phyloP scores from a whole-genome alignment of 495 filamentous ascomycete species.

The Neurospora pannonica region DNA sequence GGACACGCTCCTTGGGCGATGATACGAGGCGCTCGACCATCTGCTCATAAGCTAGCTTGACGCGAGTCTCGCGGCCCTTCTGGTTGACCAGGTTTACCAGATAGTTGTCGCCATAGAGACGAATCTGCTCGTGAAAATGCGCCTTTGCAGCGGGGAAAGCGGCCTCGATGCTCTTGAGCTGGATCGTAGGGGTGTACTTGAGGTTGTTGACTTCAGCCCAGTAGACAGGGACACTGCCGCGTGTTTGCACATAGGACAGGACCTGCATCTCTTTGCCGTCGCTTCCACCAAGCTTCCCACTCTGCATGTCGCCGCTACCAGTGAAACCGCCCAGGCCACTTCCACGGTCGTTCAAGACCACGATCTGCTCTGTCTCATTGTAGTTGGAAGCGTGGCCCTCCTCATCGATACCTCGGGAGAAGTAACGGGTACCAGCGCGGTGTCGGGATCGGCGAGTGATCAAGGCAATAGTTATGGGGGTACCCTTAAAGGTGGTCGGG shows the following conservation, averaged over 20 bases:
- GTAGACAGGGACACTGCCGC: slow-evolving; percentile 87
- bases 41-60: slow-evolving; percentile 90
- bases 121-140: slow-evolving; percentile 89
- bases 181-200: slow-evolving; percentile 78
- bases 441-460: slow-evolving; percentile 82
- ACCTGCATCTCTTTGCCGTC: slow-evolving; percentile 71
- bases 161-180: slow-evolving; percentile 76
- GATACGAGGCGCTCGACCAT: slow-evolving; percentile 66
- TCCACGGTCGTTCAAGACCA: slow-evolving; percentile 73
- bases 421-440: slow-evolving; percentile 84
- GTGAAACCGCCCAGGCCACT: slow-evolving; percentile 69
- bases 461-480: slow-evolving; percentile 72
- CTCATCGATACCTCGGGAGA: slow-evolving; percentile 87
- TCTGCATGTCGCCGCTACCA: slow-evolving; percentile 63
- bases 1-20: slow-evolving; percentile 51
- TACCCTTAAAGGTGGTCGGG: slow-evolving; percentile 69
- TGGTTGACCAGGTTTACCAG: slow-evolving; percentile 96
- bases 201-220: slow-evolving; percentile 93
- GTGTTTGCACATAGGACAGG: slow-evolving; percentile 87
- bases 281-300: slow-evolving; percentile 49
- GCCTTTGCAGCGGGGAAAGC: slow-evolving; percentile 66
- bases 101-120: slow-evolving; percentile 89
- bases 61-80: slow-evolving; percentile 72
- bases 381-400: slow-evolving; percentile 92
- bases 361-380: slow-evolving; percentile 92